Percentiles rank a stretch among this genome's conserved stretches.
phyloP scores from a whole-genome alignment of 176 grass and related monocot genomes.

The Melocanna baccifera region DNA sequence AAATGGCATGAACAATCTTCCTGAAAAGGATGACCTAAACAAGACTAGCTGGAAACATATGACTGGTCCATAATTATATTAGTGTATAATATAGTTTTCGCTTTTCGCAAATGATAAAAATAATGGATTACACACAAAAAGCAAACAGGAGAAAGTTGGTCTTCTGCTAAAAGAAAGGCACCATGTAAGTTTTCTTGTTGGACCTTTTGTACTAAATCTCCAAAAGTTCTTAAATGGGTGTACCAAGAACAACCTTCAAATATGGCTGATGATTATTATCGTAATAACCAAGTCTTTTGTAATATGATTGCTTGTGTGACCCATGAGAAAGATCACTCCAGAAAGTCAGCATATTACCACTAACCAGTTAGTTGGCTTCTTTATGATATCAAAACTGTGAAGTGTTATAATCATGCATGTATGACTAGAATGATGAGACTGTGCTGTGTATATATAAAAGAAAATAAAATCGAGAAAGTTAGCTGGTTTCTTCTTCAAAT shows the following conservation, averaged over 20 bases:
- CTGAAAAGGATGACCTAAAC: neutral
- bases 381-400: slow-evolving; percentile 10
- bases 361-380: slow-evolving; percentile 29
- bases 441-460: neutral
- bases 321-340: neutral
- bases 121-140: neutral
- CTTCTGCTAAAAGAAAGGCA: slow-evolving; percentile 7
- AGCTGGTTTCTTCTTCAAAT: neutral
- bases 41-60: neutral
- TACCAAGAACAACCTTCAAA: slow-evolving; percentile 10
- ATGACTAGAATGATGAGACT: neutral
- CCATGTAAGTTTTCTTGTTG: slow-evolving; percentile 13
- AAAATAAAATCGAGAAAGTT: neutral
- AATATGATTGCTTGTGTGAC: slow-evolving; percentile 30
- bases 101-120: neutral
- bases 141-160: neutral
- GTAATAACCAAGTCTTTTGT: slow-evolving; percentile 12
- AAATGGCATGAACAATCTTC: neutral
- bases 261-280: neutral
- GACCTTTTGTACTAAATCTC: neutral
- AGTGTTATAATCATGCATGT: slow-evolving; percentile 6
- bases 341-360: slow-evolving; percentile 35
- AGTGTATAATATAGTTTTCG: neutral
- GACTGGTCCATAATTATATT: neutral
- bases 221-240: neutral